phyloP scores from a whole-genome alignment of 768 basidiomycete genomes.

The Hirschioporus abietinus region DNA sequence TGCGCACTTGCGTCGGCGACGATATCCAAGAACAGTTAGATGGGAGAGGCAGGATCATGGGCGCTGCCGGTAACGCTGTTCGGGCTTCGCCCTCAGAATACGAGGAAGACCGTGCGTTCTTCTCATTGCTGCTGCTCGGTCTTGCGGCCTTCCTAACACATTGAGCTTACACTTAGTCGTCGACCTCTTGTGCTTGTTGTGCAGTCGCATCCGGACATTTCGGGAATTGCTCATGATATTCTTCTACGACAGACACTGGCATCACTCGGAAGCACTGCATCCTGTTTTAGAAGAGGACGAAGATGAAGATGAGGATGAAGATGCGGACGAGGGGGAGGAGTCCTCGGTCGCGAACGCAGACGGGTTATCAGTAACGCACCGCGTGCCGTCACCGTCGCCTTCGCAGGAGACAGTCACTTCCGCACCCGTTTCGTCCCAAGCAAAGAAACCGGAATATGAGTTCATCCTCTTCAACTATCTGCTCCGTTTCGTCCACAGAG shows the following conservation, averaged over 20 bases:
- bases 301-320: constrained; percentile 50
- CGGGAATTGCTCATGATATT: constrained; percentile 94
- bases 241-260: constrained; percentile 93
- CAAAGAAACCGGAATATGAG: constrained; percentile 83
- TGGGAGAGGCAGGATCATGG: constrained; percentile 69
- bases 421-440: constrained; percentile 33
- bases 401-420: constrained; percentile 57
- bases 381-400: constrained; percentile 51
- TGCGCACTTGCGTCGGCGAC: constrained; percentile 88
- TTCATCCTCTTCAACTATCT: constrained; percentile 95
- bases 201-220: constrained; percentile 85
- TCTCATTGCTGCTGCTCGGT: not conserved
- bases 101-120: constrained; percentile 73
- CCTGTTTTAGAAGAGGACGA: constrained; percentile 75
- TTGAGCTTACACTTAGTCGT: constrained; percentile 53
- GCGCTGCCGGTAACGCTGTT: constrained; percentile 70
- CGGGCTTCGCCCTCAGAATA: constrained; percentile 80
- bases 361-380: constrained; percentile 14
- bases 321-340: constrained; percentile 27
- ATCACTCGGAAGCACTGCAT: constrained; percentile 69
- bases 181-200: constrained; percentile 85
- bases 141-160: not conserved
- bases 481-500: constrained; percentile 89
- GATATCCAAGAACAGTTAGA: constrained; percentile 86
- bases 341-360: constrained; percentile 16